A percentile compares a stretch with the other conserved stretches of the same genome.
Evolutionary conservation across 352 stramenopile genomes (phyloP).

Genomic region (Pythium myriotylum): DNA sequence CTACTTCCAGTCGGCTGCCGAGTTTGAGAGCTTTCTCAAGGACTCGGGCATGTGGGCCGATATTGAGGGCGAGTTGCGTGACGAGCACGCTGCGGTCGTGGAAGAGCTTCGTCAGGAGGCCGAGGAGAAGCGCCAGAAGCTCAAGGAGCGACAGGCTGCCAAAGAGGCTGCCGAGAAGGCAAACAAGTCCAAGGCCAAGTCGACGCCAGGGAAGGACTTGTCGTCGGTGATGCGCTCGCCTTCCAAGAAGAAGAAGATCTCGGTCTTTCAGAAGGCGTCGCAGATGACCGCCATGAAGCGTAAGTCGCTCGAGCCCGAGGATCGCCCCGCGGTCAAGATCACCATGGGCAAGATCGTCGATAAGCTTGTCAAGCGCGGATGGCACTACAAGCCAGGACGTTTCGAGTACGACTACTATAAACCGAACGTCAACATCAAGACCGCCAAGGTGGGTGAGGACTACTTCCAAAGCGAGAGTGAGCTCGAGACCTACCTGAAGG

Average conservation of each 20-base stretch:
- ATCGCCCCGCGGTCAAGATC: slow-evolving; percentile 32
- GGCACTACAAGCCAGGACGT: slow-evolving; percentile 67
- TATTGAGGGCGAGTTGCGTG: slow-evolving; percentile 55
- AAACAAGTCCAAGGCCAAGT: slow-evolving; percentile 3
- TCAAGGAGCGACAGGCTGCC: slow-evolving; percentile 13
- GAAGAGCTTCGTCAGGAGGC: slow-evolving; percentile 55
- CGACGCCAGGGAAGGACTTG: slow-evolving; percentile 3
- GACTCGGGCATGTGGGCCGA: slow-evolving; percentile 56
- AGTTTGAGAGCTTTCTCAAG: slow-evolving; percentile 65
- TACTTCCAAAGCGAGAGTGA: slow-evolving; percentile 74
- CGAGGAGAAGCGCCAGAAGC: slow-evolving; percentile 32
- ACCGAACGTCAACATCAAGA: slow-evolving; percentile 53
- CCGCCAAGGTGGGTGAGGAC: slow-evolving; percentile 57
- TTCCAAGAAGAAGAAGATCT: slow-evolving; percentile 20
- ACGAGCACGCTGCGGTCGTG: slow-evolving; percentile 55
- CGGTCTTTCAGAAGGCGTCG: background rate
- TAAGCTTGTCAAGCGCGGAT: slow-evolving; percentile 56
- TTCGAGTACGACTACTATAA: slow-evolving; percentile 90
- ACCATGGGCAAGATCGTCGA: slow-evolving; percentile 63
- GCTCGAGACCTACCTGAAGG: slow-evolving; percentile 72
- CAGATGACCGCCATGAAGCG: slow-evolving; percentile 10
- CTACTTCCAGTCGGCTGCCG: slow-evolving; percentile 65
- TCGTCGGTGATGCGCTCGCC: slow-evolving; percentile 7
- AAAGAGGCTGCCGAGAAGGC: slow-evolving; percentile 15
- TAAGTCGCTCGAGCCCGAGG: slow-evolving; percentile 4